Base-by-base conservation (phyloP, 768 basidiomycete species). In the Mycena leptocephala region DNA sequence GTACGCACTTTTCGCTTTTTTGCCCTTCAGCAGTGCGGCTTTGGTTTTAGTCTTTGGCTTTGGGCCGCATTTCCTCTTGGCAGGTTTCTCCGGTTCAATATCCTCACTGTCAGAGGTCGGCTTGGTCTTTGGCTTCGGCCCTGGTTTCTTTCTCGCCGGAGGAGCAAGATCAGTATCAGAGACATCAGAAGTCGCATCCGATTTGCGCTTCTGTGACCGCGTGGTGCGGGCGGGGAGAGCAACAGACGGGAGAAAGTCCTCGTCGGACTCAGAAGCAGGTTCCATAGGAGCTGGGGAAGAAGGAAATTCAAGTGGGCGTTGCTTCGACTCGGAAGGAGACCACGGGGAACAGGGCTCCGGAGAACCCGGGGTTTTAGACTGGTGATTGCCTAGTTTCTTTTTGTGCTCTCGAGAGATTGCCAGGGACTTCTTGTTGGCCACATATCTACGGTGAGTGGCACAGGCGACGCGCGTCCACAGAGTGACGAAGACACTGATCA, bases 311-410 rank as follows among this genome's bases (percentile, higher is more conserved):
- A 51, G 48, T 24, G 43, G 9, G 30, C 24, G 22, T 32, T 43
- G 30, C 28, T 16, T 32, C 26, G 26, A 48, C 46, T 65, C 43
- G n/a, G n/a, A n/a, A 65, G 41, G 46, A 65, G n/a, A n/a, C n/a
- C n/a, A n/a, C n/a, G n/a, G n/a, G n/a, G n/a, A n/a, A n/a, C n/a
- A n/a, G n/a, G n/a, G n/a, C n/a, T n/a, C n/a, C n/a, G n/a, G n/a
- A n/a, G n/a, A n/a, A n/a, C n/a, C n/a, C n/a, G n/a, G n/a, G n/a
- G 64, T 65, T 65, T 65, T 24, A 65, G 64, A 28, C 64, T 65
- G 64, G 51, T 33, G 24, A 41, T 35, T 62, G 33, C 28, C 64
- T 65, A 65, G 64, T 51, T 28, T 32, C 46, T 65, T 65, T 28
- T 65, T 65, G 64, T 46, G 30, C 64, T 65, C n/a, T n/a, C n/a